These are phyloP conservation scores for Mycena belliarum DNA, from an alignment of 768 basidiomycete genomes.

Conservation along the genomic window DNA sequence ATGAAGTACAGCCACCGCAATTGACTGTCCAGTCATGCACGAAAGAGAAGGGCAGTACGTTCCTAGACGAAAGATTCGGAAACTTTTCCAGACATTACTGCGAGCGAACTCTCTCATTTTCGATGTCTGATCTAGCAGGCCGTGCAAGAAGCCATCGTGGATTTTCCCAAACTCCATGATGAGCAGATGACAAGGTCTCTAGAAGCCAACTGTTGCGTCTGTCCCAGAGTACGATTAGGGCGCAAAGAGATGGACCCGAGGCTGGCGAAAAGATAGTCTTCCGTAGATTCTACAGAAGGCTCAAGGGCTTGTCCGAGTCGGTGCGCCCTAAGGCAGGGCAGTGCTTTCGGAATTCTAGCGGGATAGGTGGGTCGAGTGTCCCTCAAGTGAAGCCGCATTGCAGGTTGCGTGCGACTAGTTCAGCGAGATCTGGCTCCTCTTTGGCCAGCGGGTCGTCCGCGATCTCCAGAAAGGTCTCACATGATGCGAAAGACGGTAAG, in stretches of 20 bases:
- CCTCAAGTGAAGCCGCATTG: background rate
- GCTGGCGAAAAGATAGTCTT: background rate
- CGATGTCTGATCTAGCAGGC: background rate
- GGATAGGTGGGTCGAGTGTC: background rate
- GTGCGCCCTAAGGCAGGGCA: background rate
- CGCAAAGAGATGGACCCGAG: background rate
- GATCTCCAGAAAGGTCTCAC: slow-evolving; percentile 10
- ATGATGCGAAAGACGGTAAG: background rate
- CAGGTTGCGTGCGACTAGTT: slow-evolving; percentile 1
- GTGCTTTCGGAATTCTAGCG: slow-evolving; percentile 10
- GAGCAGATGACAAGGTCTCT: background rate
- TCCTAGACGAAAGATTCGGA: background rate
- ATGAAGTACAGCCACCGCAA: background rate
- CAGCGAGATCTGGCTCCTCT: background rate
- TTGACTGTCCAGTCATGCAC: background rate
- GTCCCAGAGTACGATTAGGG: background rate
- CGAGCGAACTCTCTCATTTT: background rate
- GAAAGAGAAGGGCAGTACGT: background rate
- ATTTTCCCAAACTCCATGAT: background rate
- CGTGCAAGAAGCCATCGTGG: background rate
- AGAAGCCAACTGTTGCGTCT: background rate
- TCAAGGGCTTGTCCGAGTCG: slow-evolving; percentile 11
- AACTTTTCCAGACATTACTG: background rate
- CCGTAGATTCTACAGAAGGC: too few species aligned
- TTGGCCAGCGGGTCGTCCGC: background rate